These are phyloP conservation scores for Uncinocarpus reesii DNA, from an alignment of 2,329 filamentous ascomycete species.

Conservation along the genomic window DNA sequence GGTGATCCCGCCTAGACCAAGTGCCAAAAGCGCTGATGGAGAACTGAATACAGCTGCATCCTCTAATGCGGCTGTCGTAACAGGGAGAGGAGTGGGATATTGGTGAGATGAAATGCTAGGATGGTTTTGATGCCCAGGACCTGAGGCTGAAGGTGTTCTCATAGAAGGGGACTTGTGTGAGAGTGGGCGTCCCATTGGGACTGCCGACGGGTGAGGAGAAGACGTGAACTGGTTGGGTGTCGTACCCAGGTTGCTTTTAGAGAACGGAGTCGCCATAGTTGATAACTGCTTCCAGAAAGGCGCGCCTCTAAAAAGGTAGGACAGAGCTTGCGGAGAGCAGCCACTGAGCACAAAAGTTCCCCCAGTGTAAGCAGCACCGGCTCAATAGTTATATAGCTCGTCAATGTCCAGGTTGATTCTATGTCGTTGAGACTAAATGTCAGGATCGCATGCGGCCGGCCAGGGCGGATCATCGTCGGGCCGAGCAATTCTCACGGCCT, in stretches of 20 bases:
- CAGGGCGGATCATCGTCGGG: too few relatives aligned
- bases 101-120: slow-evolving; percentile 33
- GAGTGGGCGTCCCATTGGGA: slow-evolving; percentile 31
- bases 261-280: slow-evolving; percentile 37
- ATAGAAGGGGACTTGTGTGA: slow-evolving; percentile 39
- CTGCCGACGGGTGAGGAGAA: slow-evolving; percentile 35
- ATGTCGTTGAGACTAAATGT: too few relatives aligned
- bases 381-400: too few relatives aligned
- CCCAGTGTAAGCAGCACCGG: too few relatives aligned
- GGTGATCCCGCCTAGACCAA: slow-evolving; percentile 36
- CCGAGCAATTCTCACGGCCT: too few relatives aligned
- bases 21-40: slow-evolving; percentile 36
- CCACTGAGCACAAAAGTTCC: too few relatives aligned
- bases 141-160: slow-evolving; percentile 35
- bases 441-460: too few relatives aligned
- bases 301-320: not conserved
- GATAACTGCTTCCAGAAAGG: not conserved
- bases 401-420: too few relatives aligned
- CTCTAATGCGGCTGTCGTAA: slow-evolving; percentile 25
- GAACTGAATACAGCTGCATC: slow-evolving; percentile 38
- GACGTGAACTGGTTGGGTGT: slow-evolving; percentile 38
- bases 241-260: slow-evolving; percentile 33
- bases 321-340: too few relatives aligned
- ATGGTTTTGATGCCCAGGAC: slow-evolving; percentile 28
- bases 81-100: slow-evolving; percentile 36